A percentile compares a stretch with the other conserved stretches of the same genome.
phyloP scores from a whole-genome alignment of 192 early-diverging fungal genomes.

The Coemansia aciculifera region DNA sequence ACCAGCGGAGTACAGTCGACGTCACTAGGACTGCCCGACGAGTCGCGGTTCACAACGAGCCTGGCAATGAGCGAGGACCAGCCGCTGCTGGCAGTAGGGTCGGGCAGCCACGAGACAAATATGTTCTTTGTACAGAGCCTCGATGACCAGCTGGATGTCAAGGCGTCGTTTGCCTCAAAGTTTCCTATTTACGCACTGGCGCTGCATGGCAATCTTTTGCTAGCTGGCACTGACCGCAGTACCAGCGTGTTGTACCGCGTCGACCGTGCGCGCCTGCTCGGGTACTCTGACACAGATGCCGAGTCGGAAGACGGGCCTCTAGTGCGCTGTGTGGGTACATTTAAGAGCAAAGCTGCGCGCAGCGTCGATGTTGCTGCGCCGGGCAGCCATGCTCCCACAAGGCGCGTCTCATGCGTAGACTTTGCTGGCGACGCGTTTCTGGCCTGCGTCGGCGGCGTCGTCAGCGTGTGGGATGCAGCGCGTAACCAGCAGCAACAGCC shows the following conservation, averaged over 20 bases:
- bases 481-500: slow-evolving; percentile 15
- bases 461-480: slow-evolving; percentile 54
- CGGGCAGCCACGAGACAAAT: slow-evolving; percentile 54
- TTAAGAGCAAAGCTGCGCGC: slow-evolving; percentile 52
- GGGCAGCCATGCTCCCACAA: slow-evolving; percentile 44
- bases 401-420: slow-evolving; percentile 45
- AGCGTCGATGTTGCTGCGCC: slow-evolving; percentile 55
- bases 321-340: slow-evolving; percentile 52
- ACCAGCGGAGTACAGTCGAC: slow-evolving; percentile 44
- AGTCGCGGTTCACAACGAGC: slow-evolving; percentile 51
- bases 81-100: slow-evolving; percentile 50
- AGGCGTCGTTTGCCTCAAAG: slow-evolving; percentile 57
- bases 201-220: slow-evolving; percentile 41
- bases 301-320: slow-evolving; percentile 27
- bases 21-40: slow-evolving; percentile 49
- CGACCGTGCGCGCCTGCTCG: slow-evolving; percentile 46
- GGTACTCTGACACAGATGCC: slow-evolving; percentile 5
- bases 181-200: slow-evolving; percentile 55
- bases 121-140: slow-evolving; percentile 57
- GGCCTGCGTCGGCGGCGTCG: slow-evolving; percentile 46
- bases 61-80: slow-evolving; percentile 52
- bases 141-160: slow-evolving; percentile 49
- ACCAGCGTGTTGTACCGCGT: slow-evolving; percentile 56
- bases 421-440: slow-evolving; percentile 50
- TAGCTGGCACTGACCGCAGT: slow-evolving; percentile 54